A percentile compares a stretch with the other conserved stretches of the same genome.
phyloP scores from a whole-genome alignment of 768 basidiomycete species.

The Agaricus subrufescens region DNA sequence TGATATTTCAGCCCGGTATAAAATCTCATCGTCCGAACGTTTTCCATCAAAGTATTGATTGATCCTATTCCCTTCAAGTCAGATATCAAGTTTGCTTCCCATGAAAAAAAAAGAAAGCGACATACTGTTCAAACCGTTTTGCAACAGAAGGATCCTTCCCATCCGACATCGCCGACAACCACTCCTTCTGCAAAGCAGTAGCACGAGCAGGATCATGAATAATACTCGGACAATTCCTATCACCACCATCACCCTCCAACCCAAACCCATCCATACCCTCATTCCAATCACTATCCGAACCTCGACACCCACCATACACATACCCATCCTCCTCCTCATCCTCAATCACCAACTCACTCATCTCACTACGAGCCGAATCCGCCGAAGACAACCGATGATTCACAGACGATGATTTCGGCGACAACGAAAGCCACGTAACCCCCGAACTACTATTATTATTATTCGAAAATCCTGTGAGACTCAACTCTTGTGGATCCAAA shows the following conservation, averaged over 20 bases:
- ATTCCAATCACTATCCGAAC: slow-evolving; percentile 31
- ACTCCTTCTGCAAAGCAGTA: slow-evolving; percentile 70
- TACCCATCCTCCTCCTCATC: slow-evolving; percentile 33
- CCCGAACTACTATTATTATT: slow-evolving; percentile 9
- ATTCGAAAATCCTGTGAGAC: slow-evolving; percentile 6
- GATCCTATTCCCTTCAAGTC: slow-evolving; percentile 46
- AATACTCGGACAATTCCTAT: slow-evolving; percentile 53
- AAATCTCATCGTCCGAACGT: slow-evolving; percentile 87
- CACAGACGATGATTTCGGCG: slow-evolving; percentile 33
- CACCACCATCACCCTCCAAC: slow-evolving; percentile 47
- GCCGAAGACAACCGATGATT: slow-evolving; percentile 36
- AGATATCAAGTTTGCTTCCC: not conserved
- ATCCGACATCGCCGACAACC: slow-evolving; percentile 89
- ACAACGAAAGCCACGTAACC: slow-evolving; percentile 47
- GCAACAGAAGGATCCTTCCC: slow-evolving; percentile 68
- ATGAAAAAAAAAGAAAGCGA: not conserved
- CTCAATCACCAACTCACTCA: slow-evolving; percentile 34
- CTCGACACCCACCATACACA: slow-evolving; percentile 21
- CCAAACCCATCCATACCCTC: slow-evolving; percentile 31
- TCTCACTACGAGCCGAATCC: slow-evolving; percentile 38
- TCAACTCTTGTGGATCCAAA: slow-evolving; percentile 12
- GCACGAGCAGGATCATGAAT: slow-evolving; percentile 82
- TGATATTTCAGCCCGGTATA: slow-evolving; percentile 83
- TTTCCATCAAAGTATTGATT: slow-evolving; percentile 94
- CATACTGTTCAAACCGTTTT: slow-evolving; percentile 76